These are phyloP conservation scores for Blastobotrys peoriensis DNA, from an alignment of 805 yeast species.

Conservation along the genomic window DNA sequence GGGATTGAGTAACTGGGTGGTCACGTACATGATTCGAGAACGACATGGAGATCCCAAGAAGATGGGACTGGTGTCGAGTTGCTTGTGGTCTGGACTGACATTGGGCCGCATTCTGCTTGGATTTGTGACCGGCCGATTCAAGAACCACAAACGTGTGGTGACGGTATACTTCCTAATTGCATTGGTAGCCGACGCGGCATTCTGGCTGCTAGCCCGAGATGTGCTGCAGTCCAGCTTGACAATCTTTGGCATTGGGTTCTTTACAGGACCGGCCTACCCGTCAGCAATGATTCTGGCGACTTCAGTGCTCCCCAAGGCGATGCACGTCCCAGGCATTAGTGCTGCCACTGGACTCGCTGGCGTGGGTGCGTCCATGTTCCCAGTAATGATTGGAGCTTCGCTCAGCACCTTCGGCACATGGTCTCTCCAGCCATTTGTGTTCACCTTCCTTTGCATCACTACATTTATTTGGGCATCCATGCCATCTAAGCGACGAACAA, in stretches of 20 bases:
- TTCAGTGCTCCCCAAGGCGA: slow-evolving; percentile 50
- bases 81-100: slow-evolving; percentile 67
- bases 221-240: slow-evolving; percentile 41
- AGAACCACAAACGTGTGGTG: slow-evolving; percentile 20
- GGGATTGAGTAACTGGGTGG: slow-evolving; percentile 63
- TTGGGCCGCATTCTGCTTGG: slow-evolving; percentile 52
- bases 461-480: slow-evolving; percentile 11
- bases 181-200: slow-evolving; percentile 35
- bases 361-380: slow-evolving; percentile 69
- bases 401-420: slow-evolving; percentile 12
- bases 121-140: slow-evolving; percentile 32
- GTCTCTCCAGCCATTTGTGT: slow-evolving; percentile 12
- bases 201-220: slow-evolving; percentile 41
- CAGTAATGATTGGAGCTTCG: slow-evolving; percentile 54
- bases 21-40: slow-evolving; percentile 51
- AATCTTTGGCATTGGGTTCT: slow-evolving; percentile 47
- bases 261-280: slow-evolving; percentile 68
- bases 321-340: slow-evolving; percentile 65
- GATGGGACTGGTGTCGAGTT: slow-evolving; percentile 60
- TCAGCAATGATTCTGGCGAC: slow-evolving; percentile 67
- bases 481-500: slow-evolving; percentile 2
- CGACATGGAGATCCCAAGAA: slow-evolving; percentile 41
- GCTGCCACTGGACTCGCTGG: slow-evolving; percentile 75
- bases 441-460: slow-evolving; percentile 9
- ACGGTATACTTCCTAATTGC: slow-evolving; percentile 32